Conservation (phyloP, 768 basidiomycete genomes). For the Butyriboletus loyo region DNA sequence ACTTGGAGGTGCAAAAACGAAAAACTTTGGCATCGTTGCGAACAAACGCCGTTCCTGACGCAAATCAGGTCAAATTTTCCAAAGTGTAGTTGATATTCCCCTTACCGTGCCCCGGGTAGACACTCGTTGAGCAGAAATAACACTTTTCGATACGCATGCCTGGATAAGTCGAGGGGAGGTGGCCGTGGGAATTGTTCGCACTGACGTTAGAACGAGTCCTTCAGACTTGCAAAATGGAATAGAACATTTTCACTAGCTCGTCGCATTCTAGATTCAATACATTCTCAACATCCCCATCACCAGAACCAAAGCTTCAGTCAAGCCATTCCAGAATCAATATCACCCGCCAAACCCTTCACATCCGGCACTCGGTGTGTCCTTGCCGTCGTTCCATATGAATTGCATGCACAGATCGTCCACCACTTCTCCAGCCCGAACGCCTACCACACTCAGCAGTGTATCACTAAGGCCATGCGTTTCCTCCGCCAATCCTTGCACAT, state of each 20-base stretch:
- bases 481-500: slow-evolving; percentile 38
- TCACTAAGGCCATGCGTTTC: slow-evolving; percentile 40
- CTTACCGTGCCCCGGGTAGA: slow-evolving; percentile 94
- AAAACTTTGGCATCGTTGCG: slow-evolving; percentile 98
- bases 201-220: neutral
- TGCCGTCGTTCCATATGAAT: neutral
- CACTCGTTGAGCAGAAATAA: slow-evolving; percentile 95
- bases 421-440: slow-evolving; percentile 45
- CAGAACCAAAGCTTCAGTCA: neutral
- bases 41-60: slow-evolving; percentile 85
- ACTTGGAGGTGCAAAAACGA: slow-evolving; percentile 98
- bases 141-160: slow-evolving; percentile 95
- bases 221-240: neutral
- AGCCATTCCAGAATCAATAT: neutral
- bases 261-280: neutral
- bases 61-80: neutral
- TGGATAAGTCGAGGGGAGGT: neutral
- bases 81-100: neutral
- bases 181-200: slow-evolving; percentile 23
- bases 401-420: slow-evolving; percentile 34
- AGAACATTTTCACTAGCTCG: neutral
- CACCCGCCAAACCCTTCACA: slow-evolving; percentile 1
- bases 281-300: neutral
- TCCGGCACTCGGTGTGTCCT: neutral
- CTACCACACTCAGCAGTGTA: slow-evolving; percentile 45